phyloP scores from a whole-genome alignment of 768 basidiomycete species.

The Trametes cingulata region DNA sequence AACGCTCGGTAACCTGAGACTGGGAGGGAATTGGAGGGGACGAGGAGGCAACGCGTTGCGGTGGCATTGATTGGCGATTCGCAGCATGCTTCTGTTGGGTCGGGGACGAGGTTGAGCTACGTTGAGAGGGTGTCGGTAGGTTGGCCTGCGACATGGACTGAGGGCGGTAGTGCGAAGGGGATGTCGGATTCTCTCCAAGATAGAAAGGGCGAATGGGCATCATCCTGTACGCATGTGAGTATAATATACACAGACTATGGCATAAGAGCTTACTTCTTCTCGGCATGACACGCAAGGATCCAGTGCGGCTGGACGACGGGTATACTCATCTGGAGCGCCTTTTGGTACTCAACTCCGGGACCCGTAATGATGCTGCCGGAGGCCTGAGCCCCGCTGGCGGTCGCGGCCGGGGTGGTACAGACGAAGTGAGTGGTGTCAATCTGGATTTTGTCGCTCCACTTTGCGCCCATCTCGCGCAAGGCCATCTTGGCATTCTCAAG shows the following conservation, averaged over 20 bases:
- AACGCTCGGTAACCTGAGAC: constrained; percentile 36
- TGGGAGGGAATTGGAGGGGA: constrained; percentile 45
- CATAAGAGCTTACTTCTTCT: constrained; percentile 64
- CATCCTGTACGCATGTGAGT: constrained; percentile 55
- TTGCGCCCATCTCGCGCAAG: constrained; percentile 81
- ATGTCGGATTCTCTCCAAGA: constrained; percentile 64
- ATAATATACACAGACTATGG: not conserved
- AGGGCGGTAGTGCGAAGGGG: constrained; percentile 53
- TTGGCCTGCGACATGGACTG: constrained; percentile 78
- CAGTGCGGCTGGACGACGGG: constrained; percentile 95
- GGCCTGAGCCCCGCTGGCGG: constrained; percentile 55
- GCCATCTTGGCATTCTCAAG: constrained; percentile 83
- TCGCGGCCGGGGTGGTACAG: constrained; percentile 84
- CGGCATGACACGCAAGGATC: constrained; percentile 85
- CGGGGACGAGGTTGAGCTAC: constrained; percentile 31
- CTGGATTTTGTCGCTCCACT: constrained; percentile 91
- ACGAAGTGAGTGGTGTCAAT: constrained; percentile 99
- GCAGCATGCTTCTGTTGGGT: constrained; percentile 37
- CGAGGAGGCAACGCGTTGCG: constrained; percentile 42
- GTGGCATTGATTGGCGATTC: constrained; percentile 71
- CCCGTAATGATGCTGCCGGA: constrained; percentile 53
- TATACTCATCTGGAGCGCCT: constrained; percentile 91
- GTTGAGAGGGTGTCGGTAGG: constrained; percentile 45
- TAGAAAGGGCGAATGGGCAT: constrained; percentile 83
- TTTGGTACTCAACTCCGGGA: constrained; percentile 88